These are phyloP conservation scores for Sporothrix inflata DNA, from an alignment of 2,329 filamentous ascomycete species.

Conservation along the genomic window DNA sequence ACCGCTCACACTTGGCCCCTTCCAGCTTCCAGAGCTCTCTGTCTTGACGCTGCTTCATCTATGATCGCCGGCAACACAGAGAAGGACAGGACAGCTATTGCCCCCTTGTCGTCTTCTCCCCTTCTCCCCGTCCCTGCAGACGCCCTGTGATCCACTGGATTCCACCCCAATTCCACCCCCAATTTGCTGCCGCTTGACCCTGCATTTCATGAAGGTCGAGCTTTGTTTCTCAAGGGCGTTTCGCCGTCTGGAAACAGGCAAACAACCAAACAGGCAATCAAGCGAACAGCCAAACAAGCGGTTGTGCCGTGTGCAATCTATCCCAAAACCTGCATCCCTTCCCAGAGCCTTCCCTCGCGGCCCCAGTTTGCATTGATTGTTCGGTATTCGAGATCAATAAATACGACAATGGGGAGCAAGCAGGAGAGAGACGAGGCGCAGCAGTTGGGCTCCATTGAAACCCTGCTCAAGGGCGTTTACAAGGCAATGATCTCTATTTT, in stretches of 20 bases:
- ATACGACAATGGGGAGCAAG: neutral
- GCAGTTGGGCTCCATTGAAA: neutral
- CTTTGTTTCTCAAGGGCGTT: slow-evolving; percentile 8
- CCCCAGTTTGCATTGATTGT: neutral
- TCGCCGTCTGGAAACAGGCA: neutral
- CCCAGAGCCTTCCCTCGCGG: neutral
- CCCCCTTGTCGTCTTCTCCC: neutral
- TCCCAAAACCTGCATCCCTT: neutral
- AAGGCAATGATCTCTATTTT: neutral
- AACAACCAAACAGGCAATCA: slow-evolving; percentile 17
- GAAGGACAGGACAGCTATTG: neutral
- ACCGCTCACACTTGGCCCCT: neutral
- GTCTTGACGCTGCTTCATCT: slow-evolving; percentile 21
- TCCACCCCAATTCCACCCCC: slow-evolving; percentile 3
- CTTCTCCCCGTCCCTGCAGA: slow-evolving; percentile 1
- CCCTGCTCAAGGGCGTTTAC: neutral
- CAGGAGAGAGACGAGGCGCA: neutral
- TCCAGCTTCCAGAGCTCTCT: neutral
- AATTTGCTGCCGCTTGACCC: slow-evolving; percentile 24
- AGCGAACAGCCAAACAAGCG: slow-evolving; percentile 14
- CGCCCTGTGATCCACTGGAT: slow-evolving; percentile 13
- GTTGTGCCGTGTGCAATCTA: slow-evolving; percentile 23
- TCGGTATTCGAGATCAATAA: neutral
- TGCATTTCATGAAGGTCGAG: neutral
- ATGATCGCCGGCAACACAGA: slow-evolving; percentile 11